Evolutionary conservation across 345 rosid species (phyloP).

Genomic region (Linum tenue): DNA sequence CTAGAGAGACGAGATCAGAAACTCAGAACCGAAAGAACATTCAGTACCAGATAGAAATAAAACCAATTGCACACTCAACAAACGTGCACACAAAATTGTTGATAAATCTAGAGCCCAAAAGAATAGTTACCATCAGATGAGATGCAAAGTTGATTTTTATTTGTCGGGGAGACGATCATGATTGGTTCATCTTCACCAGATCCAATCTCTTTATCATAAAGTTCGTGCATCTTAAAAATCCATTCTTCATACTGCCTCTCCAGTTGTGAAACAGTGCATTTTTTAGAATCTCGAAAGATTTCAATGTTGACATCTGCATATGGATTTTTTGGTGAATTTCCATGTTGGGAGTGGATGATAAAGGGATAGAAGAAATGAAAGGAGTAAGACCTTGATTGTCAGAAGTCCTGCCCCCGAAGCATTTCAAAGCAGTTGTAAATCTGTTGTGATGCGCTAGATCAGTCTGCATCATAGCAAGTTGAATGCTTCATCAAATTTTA

Average conservation of each 20-base stretch:
- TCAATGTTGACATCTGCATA: conserved; percentile 34
- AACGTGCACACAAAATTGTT: background rate
- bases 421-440: conserved; percentile 48
- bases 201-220: conserved; percentile 51
- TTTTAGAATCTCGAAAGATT: conserved; percentile 32
- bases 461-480: conserved; percentile 30
- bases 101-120: background rate
- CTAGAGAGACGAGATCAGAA: background rate
- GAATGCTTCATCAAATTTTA: background rate
- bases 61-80: background rate
- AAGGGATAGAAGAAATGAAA: background rate
- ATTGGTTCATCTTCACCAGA: conserved; percentile 48
- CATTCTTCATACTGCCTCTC: conserved; percentile 54
- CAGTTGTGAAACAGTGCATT: conserved; percentile 27
- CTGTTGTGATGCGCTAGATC: conserved; percentile 50
- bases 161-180: conserved; percentile 29
- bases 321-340: background rate
- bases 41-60: background rate
- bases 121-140: conserved; percentile 45
- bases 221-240: conserved; percentile 57
- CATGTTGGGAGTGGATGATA: background rate
- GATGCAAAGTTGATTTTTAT: conserved; percentile 46
- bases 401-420: conserved; percentile 31
- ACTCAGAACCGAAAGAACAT: background rate
- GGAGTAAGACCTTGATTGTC: conserved; percentile 37